Conservation (phyloP, 176 grass and related monocot genomes). For the Cymbopogon citratus region DNA sequence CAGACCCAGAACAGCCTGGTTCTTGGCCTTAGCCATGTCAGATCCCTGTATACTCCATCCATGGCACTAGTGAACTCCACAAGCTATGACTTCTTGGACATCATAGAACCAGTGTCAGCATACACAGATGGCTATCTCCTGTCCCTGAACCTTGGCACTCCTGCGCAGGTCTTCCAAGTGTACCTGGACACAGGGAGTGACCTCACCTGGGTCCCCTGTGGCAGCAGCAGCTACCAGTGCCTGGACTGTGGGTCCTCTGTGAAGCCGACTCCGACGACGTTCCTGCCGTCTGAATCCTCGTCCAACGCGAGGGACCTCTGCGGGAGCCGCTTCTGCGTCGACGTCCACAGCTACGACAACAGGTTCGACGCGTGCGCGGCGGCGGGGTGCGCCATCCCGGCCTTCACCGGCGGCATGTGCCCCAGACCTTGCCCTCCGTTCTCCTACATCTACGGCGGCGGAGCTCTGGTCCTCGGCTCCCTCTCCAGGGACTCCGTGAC, state of each 20-base stretch:
- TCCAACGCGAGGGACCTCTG: conserved; percentile 19
- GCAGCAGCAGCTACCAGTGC: conserved; percentile 34
- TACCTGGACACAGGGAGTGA: conserved; percentile 56
- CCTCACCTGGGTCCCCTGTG: conserved; percentile 54
- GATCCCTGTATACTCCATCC: conserved; percentile 26
- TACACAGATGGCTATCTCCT: conserved; percentile 42
- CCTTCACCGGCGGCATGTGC: conserved; percentile 30
- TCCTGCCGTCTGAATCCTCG: conserved; percentile 25
- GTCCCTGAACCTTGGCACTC: conserved; percentile 46
- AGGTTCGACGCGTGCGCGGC: conserved; percentile 32
- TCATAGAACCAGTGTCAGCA: conserved; percentile 43
- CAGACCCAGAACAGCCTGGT: conserved; percentile 21
- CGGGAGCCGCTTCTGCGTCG: conserved; percentile 26
- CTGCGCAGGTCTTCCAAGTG: conserved; percentile 40
- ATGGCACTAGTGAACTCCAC: conserved; percentile 17
- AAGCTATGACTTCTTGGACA: conserved; percentile 24
- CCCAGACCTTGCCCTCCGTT: conserved; percentile 46
- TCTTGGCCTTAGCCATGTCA: conserved; percentile 39
- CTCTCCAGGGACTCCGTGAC: conserved; percentile 35
- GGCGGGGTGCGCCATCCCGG: conserved; percentile 29
- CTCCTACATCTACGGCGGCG: conserved; percentile 52
- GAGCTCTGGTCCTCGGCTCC: conserved; percentile 35
- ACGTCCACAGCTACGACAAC: conserved; percentile 49
- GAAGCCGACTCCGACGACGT: conserved; percentile 1
- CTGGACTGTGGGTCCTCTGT: conserved; percentile 20